Conservation (phyloP, 805 yeast species). For the Cyberlindnera meyerae region DNA sequence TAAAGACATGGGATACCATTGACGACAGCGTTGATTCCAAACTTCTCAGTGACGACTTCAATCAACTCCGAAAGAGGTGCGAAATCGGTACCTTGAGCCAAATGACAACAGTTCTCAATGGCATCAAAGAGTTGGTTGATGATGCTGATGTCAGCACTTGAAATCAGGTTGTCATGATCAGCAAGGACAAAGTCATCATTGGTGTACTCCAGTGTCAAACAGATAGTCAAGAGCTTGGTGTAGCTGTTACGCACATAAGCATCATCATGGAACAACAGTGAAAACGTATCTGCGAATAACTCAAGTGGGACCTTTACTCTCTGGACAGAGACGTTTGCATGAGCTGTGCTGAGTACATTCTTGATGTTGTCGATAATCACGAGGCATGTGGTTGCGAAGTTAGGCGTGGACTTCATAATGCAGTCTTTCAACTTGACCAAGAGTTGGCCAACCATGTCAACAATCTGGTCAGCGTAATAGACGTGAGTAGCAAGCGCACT, state of each 20-base stretch:
- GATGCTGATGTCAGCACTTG: constrained; percentile 17
- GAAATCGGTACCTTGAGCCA: constrained; percentile 6
- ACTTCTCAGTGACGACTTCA: constrained; percentile 26
- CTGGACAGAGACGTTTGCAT: constrained; percentile 19
- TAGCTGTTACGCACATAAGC: constrained; percentile 15
- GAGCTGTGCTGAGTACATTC: constrained; percentile 15
- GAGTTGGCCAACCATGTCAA: constrained; percentile 74
- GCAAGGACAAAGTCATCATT: constrained; percentile 12
- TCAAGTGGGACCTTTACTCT: constrained; percentile 23
- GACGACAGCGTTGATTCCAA: constrained; percentile 44
- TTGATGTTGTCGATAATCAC: constrained; percentile 18
- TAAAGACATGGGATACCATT: constrained; percentile 43
- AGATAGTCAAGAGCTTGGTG: constrained; percentile 15
- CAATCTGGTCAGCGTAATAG: constrained; percentile 81
- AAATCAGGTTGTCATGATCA: constrained; percentile 18
- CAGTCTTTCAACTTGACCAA: constrained; percentile 36
- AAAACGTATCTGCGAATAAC: constrained; percentile 21
- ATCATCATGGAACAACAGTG: constrained; percentile 9
- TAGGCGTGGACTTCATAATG: not conserved
- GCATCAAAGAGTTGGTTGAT: constrained; percentile 22
- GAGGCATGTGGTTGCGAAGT: no score
- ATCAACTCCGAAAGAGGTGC: constrained; percentile 8
- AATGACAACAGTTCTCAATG: constrained; percentile 11
- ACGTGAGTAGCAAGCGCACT: constrained; percentile 70
- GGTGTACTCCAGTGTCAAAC: constrained; percentile 19